Evolutionary conservation across 192 early-diverging fungal genomes (phyloP).

Genomic region (Backusella circina): DNA sequence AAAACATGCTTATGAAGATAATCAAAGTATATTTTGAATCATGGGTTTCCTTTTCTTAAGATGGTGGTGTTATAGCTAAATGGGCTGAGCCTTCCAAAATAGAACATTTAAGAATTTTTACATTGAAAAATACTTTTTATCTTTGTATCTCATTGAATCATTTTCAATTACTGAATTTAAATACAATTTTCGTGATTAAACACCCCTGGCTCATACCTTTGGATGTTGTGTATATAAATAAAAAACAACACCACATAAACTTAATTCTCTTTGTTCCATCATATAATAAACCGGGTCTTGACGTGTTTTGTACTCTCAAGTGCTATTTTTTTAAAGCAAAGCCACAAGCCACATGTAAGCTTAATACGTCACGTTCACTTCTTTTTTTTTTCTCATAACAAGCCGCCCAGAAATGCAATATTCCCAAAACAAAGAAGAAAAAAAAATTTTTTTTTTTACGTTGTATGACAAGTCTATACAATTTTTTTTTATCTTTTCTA

Average conservation of each 20-base stretch:
- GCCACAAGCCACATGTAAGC: not conserved
- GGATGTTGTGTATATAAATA: not conserved
- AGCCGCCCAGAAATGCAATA: slow-evolving; percentile 2
- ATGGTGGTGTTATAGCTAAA: not conserved
- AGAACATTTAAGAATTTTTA: not conserved
- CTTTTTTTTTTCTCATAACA: slow-evolving; percentile 2
- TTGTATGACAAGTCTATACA: slow-evolving; percentile 5
- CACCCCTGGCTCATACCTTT: not conserved
- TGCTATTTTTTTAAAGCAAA: not conserved
- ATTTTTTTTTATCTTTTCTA: slow-evolving; percentile 2
- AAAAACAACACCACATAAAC: no score
- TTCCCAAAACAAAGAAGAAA: not conserved
- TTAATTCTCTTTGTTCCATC: no score
- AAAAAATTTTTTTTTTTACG: not conserved
- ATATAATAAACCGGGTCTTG: not conserved
- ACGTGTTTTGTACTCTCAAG: not conserved
- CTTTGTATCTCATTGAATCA: no score
- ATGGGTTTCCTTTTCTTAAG: not conserved
- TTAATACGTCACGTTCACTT: not conserved
- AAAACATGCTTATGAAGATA: no score
- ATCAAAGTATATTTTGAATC: no score
- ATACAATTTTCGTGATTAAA: not conserved
- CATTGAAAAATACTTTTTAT: not conserved
- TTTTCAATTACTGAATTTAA: not conserved
- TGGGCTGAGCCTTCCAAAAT: not conserved